Evolutionary conservation across 805 yeast genomes (phyloP).

Genomic region (Candida verbasci): DNA sequence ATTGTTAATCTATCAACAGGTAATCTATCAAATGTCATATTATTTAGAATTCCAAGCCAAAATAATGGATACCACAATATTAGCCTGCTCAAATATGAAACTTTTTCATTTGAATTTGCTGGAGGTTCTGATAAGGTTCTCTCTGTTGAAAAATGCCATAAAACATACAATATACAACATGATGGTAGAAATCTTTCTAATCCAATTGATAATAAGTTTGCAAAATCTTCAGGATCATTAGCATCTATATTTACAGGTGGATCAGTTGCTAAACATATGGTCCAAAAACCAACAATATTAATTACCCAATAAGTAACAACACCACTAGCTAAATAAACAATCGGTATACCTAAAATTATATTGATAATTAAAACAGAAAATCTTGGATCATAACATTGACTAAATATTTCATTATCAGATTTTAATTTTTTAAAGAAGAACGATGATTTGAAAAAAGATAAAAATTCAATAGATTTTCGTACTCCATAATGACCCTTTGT

Average conservation of each 20-base stretch:
- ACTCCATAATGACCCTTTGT: constrained; percentile 50
- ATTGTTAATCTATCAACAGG: constrained; percentile 83
- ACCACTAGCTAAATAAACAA: constrained; percentile 49
- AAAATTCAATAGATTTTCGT: constrained; percentile 52
- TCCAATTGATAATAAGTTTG: constrained; percentile 64
- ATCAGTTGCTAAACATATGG: constrained; percentile 67
- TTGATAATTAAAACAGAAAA: constrained; percentile 52
- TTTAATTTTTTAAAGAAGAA: constrained; percentile 51
- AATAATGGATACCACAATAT: constrained; percentile 73
- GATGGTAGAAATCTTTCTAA: constrained; percentile 73
- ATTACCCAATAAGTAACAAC: constrained; percentile 51
- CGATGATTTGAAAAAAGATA: constrained; percentile 72
- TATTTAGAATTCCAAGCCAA: constrained; percentile 83
- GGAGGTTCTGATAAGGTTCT: constrained; percentile 38
- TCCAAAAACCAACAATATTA: constrained; percentile 75
- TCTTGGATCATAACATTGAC: constrained; percentile 71
- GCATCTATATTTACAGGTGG: constrained; percentile 68
- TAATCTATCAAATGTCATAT: constrained; percentile 80
- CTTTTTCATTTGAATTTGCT: constrained; percentile 6
- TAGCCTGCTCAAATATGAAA: constrained; percentile 41
- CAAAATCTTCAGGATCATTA: constrained; percentile 46
- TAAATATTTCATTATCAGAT: constrained; percentile 13
- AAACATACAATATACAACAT: constrained; percentile 61
- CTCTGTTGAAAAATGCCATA: constrained; percentile 57
- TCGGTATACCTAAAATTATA: constrained; percentile 57